A percentile compares a stretch with the other conserved stretches of the same genome.
Evolutionary conservation across 352 stramenopile genomes (phyloP).

Genomic region (Lagenidium giganteum): DNA sequence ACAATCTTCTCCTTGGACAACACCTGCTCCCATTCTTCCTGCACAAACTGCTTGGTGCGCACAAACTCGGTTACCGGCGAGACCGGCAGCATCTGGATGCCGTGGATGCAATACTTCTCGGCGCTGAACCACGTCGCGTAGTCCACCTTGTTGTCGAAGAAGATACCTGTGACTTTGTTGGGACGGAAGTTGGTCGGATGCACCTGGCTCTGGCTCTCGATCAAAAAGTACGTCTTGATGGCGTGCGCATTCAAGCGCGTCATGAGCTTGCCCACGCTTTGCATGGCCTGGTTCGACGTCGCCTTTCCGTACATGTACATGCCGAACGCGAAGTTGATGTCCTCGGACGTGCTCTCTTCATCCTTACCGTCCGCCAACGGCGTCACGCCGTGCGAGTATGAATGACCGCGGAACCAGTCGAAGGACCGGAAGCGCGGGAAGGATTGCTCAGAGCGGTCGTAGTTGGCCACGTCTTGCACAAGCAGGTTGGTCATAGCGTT

Average conservation of each 20-base stretch:
- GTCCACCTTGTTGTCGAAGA: constrained; percentile 73
- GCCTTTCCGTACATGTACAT: constrained; percentile 45
- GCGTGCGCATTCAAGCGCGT: constrained; percentile 37
- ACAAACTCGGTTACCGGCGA: constrained; percentile 44
- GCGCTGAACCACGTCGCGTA: constrained; percentile 69
- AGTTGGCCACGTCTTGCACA: constrained; percentile 56
- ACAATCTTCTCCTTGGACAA: constrained; percentile 35
- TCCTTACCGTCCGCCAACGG: constrained; percentile 59
- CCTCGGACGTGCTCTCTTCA: constrained; percentile 61
- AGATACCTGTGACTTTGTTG: constrained; percentile 67
- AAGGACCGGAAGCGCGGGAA: constrained; percentile 58
- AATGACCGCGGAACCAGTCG: constrained; percentile 67
- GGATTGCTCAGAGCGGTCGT: constrained; percentile 23
- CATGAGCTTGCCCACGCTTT: constrained; percentile 40
- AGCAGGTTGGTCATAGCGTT: constrained; percentile 37
- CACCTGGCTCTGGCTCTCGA: constrained; percentile 34
- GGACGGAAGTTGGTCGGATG: constrained; percentile 36
- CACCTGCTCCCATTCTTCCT: constrained; percentile 42
- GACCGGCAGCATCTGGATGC: constrained; percentile 59
- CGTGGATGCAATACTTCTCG: constrained; percentile 56
- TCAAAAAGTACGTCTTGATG: constrained; percentile 62
- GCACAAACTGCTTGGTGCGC: constrained; percentile 39
- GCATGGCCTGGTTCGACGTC: constrained; percentile 27
- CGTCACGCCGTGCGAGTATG: constrained; percentile 65
- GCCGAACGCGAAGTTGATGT: constrained; percentile 54